Percentiles rank a stretch among this genome's conserved stretches.
Conservation (phyloP, 768 basidiomycete species). For the Floccularia luteovirens region DNA sequence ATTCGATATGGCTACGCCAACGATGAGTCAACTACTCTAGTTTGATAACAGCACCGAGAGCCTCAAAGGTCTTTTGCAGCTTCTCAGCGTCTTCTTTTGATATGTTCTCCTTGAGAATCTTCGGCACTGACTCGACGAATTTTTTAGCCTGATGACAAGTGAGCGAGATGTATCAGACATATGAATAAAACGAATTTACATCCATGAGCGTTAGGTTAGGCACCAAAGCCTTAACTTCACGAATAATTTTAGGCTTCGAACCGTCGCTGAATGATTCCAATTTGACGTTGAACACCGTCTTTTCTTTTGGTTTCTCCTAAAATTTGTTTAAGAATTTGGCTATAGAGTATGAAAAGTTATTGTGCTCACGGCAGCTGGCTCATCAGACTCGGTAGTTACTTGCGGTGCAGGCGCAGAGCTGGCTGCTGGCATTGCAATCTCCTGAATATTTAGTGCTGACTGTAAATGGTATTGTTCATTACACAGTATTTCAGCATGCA, state of each 20-base stretch:
- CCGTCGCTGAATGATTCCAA: constrained; percentile 90
- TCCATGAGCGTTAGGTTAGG: constrained; percentile 97
- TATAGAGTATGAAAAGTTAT: neutral
- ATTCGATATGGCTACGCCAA: neutral
- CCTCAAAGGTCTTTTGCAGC: constrained; percentile 84
- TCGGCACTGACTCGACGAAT: constrained; percentile 93
- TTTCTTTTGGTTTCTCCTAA: constrained; percentile 96
- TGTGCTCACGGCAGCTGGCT: constrained; percentile 54
- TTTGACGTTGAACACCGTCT: constrained; percentile 94
- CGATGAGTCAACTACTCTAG: constrained; percentile 52
- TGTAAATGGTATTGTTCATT: constrained; percentile 18
- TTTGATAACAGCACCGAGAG: constrained; percentile 78
- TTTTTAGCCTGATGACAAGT: constrained; percentile 79
- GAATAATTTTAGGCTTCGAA: constrained; percentile 94
- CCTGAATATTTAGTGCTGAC: constrained; percentile 93
- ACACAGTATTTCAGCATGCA: neutral
- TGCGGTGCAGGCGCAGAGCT: constrained; percentile 52
- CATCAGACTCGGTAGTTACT: constrained; percentile 50
- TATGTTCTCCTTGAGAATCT: constrained; percentile 89
- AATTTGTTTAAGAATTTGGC: constrained; percentile 2
- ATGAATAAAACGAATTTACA: constrained; percentile 40
- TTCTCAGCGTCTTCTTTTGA: constrained; percentile 98
- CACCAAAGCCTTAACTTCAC: constrained; percentile 93
- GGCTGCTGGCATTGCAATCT: constrained; percentile 88
- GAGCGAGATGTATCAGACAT: constrained; percentile 2